Base-by-base conservation (phyloP, 805 yeast genomes). In the Wickerhamiella sorbophila region DNA sequence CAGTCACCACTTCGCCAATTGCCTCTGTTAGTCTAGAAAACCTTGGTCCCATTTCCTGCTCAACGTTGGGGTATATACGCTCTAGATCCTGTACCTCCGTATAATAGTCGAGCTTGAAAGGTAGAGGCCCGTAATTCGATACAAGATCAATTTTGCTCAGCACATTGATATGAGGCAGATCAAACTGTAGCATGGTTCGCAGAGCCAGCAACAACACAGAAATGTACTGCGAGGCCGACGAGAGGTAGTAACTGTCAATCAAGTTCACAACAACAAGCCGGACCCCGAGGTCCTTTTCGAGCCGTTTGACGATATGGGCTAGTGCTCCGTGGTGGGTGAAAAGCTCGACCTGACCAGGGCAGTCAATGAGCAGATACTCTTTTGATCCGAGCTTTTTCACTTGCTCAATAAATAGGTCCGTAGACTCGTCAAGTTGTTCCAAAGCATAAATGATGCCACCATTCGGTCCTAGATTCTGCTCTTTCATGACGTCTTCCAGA, bases 311-410 rank as follows among this genome's bases (percentile, higher is more conserved):
- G 4, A 91, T 79, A 40, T 66, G 66, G 33, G 68, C 70, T 34
- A 93, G 63, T 0, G 95, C 77, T 1, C 77, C 71, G 53, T 84
- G 94, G 55, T 83, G 93, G 2, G 99, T 91, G 62, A 83, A 91
- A 14, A 91, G 69, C 58, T 91, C 99, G 1, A 86, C 91, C 58
- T 91, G 98, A 1, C 98, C 98, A 1, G 96, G 95, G 18, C 52
- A 50, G 59, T 85, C 95, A 61, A 85, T 82, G 3, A 85, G 65
- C 10, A 85, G 58, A 44, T 85, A 85, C 32, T 75, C 77, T 33
- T 71, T 67, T 31, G 64, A 57, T 4, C 80, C 72, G 10, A 86
- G 63, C 26, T 67, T 64, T 44, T 69, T 66, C 26, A 88, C 64
- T 54, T 71, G 74, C 8, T 64, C 62, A 3, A 79, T 55, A 51